phyloP scores from a whole-genome alignment of 1,284 basidiomycete species.

The Cystobasidiaceae sp. region DNA sequence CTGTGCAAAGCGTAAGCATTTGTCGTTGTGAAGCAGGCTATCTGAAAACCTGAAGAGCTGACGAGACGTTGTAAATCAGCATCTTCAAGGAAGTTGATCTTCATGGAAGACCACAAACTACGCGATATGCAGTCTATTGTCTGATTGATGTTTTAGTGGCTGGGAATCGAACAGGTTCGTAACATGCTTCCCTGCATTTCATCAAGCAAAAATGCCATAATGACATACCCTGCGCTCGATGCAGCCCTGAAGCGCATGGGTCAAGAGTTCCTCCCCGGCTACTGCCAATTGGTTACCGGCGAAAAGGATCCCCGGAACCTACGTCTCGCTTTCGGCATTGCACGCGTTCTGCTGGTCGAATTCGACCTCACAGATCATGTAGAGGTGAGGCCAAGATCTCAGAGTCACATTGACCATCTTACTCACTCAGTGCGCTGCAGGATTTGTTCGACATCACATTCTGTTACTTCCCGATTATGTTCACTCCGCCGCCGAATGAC shows the following conservation, averaged over 20 bases:
- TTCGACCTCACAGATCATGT: conserved; percentile 63
- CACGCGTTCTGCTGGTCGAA: conserved; percentile 74
- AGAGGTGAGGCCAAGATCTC: conserved; percentile 66
- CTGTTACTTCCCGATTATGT: conserved; percentile 99
- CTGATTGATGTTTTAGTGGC: conserved; percentile 77
- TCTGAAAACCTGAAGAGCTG: not conserved
- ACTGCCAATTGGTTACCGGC: conserved; percentile 75
- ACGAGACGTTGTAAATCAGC: conserved; percentile 50
- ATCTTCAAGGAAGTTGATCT: conserved; percentile 74
- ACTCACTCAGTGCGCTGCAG: conserved; percentile 55
- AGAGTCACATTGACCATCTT: conserved; percentile 52
- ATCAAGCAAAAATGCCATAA: not conserved
- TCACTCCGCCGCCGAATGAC: conserved; percentile 88
- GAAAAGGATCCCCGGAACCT: conserved; percentile 98
- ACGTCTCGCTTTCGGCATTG: conserved; percentile 81
- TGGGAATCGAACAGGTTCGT: conserved; percentile 64
- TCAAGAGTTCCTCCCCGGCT: conserved; percentile 65
- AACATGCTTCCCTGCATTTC: not conserved
- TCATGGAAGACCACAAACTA: conserved; percentile 72
- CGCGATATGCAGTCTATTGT: conserved; percentile 72
- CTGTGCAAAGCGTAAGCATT: conserved; percentile 63
- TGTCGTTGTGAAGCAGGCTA: conserved; percentile 43
- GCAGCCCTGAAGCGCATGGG: conserved; percentile 67
- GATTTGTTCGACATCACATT: conserved; percentile 91
- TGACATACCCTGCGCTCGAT: conserved; percentile 43